Evolutionary conservation across 306 rosid genomes (phyloP), one percentile per base, ranked within the genome.

Genomic region (Pterocarpus santalinus): DNA sequence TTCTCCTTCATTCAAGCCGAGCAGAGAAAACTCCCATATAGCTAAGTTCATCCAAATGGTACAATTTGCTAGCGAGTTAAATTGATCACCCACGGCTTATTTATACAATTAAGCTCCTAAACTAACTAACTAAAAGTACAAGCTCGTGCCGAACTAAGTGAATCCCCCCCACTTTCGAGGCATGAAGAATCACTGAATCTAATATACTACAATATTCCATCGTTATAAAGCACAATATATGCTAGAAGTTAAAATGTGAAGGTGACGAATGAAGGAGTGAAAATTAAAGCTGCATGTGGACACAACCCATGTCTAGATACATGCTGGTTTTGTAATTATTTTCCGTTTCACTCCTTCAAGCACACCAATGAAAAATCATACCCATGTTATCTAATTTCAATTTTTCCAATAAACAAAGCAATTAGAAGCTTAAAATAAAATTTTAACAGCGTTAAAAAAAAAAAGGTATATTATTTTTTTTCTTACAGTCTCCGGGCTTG

Each of bases 401-500:
- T 78, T 36, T 22, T 33, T 41, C 73, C 33, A 68, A 4, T 8
- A 11, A 56, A 39, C 55, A 38, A 46, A 67, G 17, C 38, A 69
- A 76, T 32, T 7, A 49, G 22, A 69, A 68, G 6, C 49, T 13
- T 55, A 52, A 72, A 28, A 28, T 12, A 36, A 3, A 77, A 30
- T 74, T 5, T 13, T 3, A 64, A 52, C 2, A 28, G 12, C 3
- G 7, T 14, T 12, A 38, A 33, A 35, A 53, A n/a, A n/a, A 53
- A 46, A 47, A 32, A 10, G 49, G 47, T 10, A 52, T 66, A 46
- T 11, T 2, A 1, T 34, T 17, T 30, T 72, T n/a, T 30, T 17
- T 30, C 69, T 83, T 89, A 92, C 97, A 95, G 90, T 95, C 99
- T 58, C 99, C 98, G 67, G 72, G 89, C 80, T 36, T 87, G 85